Percentiles rank a stretch among this genome's conserved stretches.
These are phyloP conservation scores for Pythium chondricola DNA, from an alignment of 352 stramenopile species.

Conservation along the genomic window DNA sequence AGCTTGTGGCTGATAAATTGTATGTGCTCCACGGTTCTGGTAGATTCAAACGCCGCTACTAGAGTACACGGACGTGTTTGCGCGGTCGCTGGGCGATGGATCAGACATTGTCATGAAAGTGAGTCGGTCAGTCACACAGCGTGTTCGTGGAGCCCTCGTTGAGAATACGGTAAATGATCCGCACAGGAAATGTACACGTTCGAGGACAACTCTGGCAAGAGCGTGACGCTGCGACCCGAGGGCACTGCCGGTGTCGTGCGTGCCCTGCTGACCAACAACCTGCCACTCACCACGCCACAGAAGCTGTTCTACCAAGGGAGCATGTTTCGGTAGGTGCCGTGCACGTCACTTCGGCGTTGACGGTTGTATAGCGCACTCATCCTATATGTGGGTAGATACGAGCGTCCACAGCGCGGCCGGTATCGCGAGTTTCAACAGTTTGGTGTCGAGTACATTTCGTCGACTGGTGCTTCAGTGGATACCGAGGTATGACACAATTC, in stretches of 20 bases:
- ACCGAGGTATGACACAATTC: conserved; percentile 42
- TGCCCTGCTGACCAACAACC: conserved; percentile 70
- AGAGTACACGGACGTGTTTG: conserved; percentile 86
- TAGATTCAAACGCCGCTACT: conserved; percentile 80
- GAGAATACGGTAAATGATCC: neutral
- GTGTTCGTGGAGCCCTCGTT: neutral
- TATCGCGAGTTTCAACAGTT: conserved; percentile 89
- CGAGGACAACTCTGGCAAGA: conserved; percentile 81
- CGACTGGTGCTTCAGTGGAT: conserved; percentile 66
- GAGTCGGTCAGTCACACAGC: neutral
- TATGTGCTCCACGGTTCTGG: neutral
- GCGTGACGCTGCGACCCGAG: conserved; percentile 79
- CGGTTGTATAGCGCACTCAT: too few species aligned
- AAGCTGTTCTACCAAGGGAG: conserved; percentile 82
- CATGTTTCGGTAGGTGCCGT: conserved; percentile 71
- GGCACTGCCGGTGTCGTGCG: conserved; percentile 79
- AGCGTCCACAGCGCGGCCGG: conserved; percentile 77
- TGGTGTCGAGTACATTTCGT: conserved; percentile 81
- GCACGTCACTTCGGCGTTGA: neutral
- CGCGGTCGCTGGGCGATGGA: conserved; percentile 68
- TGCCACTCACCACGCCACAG: conserved; percentile 63
- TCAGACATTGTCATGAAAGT: conserved; percentile 89
- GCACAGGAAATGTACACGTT: conserved; percentile 88
- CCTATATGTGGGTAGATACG: conserved; percentile 47
- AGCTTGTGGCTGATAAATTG: too few species aligned